Conservation (phyloP, 257 asterid genomes). For the Phtheirospermum japonicum region DNA sequence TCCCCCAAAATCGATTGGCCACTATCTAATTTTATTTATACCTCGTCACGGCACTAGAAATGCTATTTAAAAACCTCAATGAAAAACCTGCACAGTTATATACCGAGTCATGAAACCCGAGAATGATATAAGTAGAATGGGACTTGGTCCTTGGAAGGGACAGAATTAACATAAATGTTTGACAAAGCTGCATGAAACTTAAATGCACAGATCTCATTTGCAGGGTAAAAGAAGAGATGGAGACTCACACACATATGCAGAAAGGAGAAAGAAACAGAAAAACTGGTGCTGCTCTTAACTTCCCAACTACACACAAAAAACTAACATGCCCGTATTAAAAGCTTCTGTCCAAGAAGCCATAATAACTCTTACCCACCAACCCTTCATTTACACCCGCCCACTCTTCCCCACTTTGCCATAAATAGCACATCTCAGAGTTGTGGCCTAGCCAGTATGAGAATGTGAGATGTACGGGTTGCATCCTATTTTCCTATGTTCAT, state of each 20-base stretch:
- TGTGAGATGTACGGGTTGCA: too few species aligned
- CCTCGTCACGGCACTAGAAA: too few species aligned
- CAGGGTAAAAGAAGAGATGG: slow-evolving; percentile 8
- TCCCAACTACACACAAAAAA: slow-evolving; percentile 39
- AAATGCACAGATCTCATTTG: slow-evolving; percentile 29
- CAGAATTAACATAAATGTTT: slow-evolving; percentile 23
- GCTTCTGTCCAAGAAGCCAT: slow-evolving; percentile 29
- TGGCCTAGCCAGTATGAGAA: too few species aligned
- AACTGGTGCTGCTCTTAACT: slow-evolving; percentile 25
- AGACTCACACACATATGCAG: background rate
- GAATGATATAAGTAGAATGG: background rate
- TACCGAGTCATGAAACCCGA: background rate
- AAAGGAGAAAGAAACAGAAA: background rate
- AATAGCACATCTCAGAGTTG: too few species aligned
- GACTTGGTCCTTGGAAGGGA: background rate
- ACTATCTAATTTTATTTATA: too few species aligned
- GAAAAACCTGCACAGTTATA: too few species aligned
- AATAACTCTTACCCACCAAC: slow-evolving; percentile 30
- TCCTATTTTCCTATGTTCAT: too few species aligned
- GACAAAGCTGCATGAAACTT: slow-evolving; percentile 29
- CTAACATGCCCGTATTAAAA: slow-evolving; percentile 37
- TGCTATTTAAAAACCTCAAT: too few species aligned
- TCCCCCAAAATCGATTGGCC: too few species aligned
- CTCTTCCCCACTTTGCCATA: background rate
- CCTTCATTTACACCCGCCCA: slow-evolving; percentile 26